Base-by-base conservation (phyloP, 768 basidiomycete genomes). In the Coprinellus micaceus region DNA sequence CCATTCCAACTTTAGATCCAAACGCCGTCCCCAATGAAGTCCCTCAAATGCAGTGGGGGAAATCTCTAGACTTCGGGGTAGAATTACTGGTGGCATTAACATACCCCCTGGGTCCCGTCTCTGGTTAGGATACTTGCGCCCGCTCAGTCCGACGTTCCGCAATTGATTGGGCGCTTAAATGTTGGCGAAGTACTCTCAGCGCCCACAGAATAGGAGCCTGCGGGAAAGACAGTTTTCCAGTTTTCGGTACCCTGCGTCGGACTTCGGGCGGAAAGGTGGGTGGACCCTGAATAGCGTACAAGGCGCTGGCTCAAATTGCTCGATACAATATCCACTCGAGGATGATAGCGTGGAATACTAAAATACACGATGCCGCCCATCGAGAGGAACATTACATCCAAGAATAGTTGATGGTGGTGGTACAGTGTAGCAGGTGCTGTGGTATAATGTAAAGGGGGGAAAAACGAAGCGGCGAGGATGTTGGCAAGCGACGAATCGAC, bases 81-180 rank as follows among this genome's bases (percentile, higher is more conserved):
- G 86, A 91, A 66, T 49, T 86, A 22, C 71, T 86, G 54, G 82
- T 87, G 15, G 84, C 85, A 4, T 73, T 76, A 48, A 79, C 83
- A 3, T 91, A 91, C 66, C 33, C 89, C 0, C 68, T 88, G 0
- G 89, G 89, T 6, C 90, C 87, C 0, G 64, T 90, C 21, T 84
- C 87, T 52, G 90, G 89, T 91, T 61, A 33, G 33, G 6, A 33
- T 33, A 13, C 13, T 33, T 13, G 33, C 7, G 7, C 33, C 6
- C 13, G 33, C 33, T 33, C 33, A 13, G 33, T n/a, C n/a, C n/a
- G 54, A 83, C 40, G n/a, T 17, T 49, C 24, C 54, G n/a, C 13
- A 13, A 13, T 33, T 33, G 33, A 33, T 33, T 33, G 33, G 33
- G 33, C 33, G 33, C 33, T 13, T 33, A 33, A 52, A 47, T 37